Evolutionary conservation across 106 monocot genomes (phyloP).

Genomic region (Hemerocallis citrina): DNA sequence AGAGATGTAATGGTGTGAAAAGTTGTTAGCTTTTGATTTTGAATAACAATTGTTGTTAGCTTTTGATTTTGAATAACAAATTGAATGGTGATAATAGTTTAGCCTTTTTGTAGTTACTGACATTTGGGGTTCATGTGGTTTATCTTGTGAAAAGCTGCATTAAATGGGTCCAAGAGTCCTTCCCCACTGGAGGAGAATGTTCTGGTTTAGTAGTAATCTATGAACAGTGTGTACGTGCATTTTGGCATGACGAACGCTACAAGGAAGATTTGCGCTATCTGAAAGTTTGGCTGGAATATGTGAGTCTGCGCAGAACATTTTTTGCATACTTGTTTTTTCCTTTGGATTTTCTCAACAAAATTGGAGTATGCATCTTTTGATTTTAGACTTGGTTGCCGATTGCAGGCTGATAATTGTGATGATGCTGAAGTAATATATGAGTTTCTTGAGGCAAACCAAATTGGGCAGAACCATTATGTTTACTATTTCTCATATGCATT

Average conservation of each 20-base stretch:
- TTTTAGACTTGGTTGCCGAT: slow-evolving; percentile 1
- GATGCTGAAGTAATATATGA: slow-evolving; percentile 88
- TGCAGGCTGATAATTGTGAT: slow-evolving; percentile 65
- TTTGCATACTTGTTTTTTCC: neutral
- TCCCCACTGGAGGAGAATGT: slow-evolving; percentile 79
- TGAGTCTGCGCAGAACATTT: slow-evolving; percentile 13
- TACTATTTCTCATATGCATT: slow-evolving; percentile 64
- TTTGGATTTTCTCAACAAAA: neutral
- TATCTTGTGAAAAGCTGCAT: slow-evolving; percentile 65
- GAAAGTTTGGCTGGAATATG: slow-evolving; percentile 98
- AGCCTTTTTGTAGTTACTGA: no score
- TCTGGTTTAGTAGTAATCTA: slow-evolving; percentile 83
- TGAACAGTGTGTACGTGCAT: slow-evolving; percentile 84
- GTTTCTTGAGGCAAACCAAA: slow-evolving; percentile 84
- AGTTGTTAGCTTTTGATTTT: no score
- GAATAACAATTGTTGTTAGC: no score
- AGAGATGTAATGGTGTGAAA: no score
- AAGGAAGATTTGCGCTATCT: slow-evolving; percentile 88
- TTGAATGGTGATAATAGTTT: no score
- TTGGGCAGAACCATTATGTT: slow-evolving; percentile 54
- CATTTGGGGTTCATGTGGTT: slow-evolving; percentile 5
- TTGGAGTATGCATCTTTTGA: neutral
- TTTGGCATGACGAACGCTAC: slow-evolving; percentile 90
- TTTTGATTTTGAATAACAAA: no score
- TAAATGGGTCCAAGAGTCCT: slow-evolving; percentile 97